These are phyloP conservation scores for Gentiana dahurica DNA, from an alignment of 257 asterid species.

Conservation along the genomic window DNA sequence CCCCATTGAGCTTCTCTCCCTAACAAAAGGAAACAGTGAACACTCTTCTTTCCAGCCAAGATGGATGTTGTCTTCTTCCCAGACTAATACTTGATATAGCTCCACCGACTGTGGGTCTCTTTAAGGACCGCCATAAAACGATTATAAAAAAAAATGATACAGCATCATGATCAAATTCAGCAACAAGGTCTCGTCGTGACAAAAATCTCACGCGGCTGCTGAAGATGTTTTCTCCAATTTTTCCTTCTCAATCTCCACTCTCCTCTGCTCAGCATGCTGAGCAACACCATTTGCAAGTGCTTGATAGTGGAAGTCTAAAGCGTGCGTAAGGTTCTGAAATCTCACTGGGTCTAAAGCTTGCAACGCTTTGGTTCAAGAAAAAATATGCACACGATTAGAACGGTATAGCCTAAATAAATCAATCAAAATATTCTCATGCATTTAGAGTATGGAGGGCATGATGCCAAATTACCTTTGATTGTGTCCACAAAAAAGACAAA, in stretches of 20 bases:
- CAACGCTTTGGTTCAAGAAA: conserved; percentile 40
- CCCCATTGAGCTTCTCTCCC: too few relatives aligned
- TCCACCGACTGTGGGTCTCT: too few relatives aligned
- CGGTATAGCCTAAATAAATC: too few relatives aligned
- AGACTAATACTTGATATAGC: too few relatives aligned
- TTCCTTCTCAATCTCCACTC: conserved; percentile 74
- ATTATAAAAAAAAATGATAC: too few relatives aligned
- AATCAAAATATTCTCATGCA: background rate
- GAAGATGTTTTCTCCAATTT: conserved; percentile 54
- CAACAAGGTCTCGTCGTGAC: conserved; percentile 4
- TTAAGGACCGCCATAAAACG: too few relatives aligned
- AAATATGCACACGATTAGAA: background rate
- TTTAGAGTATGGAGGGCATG: background rate
- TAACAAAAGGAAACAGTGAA: too few relatives aligned
- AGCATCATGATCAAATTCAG: conserved; percentile 6
- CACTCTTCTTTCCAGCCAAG: too few relatives aligned
- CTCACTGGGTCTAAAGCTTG: conserved; percentile 77
- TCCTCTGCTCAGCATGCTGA: conserved; percentile 83
- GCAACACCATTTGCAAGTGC: conserved; percentile 92
- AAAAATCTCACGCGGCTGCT: conserved; percentile 33
- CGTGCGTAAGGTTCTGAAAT: conserved; percentile 78
- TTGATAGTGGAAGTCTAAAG: conserved; percentile 77
- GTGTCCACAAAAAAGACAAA: conserved; percentile 87
- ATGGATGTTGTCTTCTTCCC: too few relatives aligned
- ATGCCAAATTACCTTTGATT: conserved; percentile 41